Conservation (phyloP, 176 grass and related monocot species). For the Triticum turgidum region DNA sequence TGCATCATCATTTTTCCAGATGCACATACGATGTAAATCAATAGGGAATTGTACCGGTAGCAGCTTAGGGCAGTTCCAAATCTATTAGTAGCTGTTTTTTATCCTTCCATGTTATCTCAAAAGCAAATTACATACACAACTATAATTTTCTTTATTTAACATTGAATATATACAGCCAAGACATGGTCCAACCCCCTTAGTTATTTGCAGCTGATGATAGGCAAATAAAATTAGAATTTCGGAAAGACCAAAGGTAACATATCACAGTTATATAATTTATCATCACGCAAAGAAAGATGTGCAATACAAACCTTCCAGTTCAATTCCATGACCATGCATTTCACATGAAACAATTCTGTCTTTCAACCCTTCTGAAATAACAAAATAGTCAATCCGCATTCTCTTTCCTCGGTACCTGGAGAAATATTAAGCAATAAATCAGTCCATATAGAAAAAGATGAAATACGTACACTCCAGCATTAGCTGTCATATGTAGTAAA, state of each 20-base stretch:
- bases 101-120: not conserved
- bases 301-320: slow-evolving; percentile 78
- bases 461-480: not conserved
- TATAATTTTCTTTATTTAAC: not conserved
- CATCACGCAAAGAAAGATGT: slow-evolving; percentile 1
- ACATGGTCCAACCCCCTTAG: not conserved
- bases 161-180: not conserved
- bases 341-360: slow-evolving; percentile 70
- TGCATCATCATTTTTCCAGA: not conserved
- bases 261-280: not conserved
- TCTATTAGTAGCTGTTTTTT: not conserved
- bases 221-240: slow-evolving; percentile 9
- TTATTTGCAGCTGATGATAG: slow-evolving; percentile 8
- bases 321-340: slow-evolving; percentile 90
- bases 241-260: not conserved
- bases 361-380: slow-evolving; percentile 66
- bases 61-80: not conserved
- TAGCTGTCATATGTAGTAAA: not conserved
- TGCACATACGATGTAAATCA: not conserved
- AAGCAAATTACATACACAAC: not conserved
- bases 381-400: slow-evolving; percentile 98
- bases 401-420: slow-evolving; percentile 84
- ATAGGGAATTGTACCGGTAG: not conserved
- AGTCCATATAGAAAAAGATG: not conserved
- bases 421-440: slow-evolving; percentile 23